phyloP scores from a whole-genome alignment of 2,329 filamentous ascomycete genomes.

The Colletotrichum cordylinicola region DNA sequence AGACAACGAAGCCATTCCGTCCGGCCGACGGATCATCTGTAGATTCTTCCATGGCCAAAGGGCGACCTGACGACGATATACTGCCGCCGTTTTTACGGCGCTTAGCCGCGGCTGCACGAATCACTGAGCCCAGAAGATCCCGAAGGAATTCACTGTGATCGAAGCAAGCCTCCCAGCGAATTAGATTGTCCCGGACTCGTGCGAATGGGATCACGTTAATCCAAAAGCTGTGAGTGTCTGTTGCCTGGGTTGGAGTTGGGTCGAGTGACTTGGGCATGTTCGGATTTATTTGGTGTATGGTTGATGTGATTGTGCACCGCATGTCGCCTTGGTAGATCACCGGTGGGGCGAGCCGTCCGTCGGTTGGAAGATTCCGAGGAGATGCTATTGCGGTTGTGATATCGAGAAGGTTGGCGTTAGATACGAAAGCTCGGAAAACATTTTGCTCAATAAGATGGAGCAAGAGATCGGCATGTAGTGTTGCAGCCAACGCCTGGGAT shows the following conservation, averaged over 20 bases:
- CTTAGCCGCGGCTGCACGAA: not conserved
- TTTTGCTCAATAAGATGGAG: slow-evolving; percentile 16
- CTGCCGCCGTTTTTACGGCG: not conserved
- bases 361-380: not conserved
- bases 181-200: slow-evolving; percentile 15
- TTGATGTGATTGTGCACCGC: not conserved
- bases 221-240: not conserved
- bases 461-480: slow-evolving; percentile 5
- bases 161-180: not conserved
- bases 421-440: slow-evolving; percentile 9
- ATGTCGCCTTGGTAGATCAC: not conserved
- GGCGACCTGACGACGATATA: not conserved
- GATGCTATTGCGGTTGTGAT: not conserved
- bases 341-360: not conserved
- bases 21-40: not conserved
- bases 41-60: not conserved
- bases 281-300: slow-evolving; percentile 1
- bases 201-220: slow-evolving; percentile 18
- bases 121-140: slow-evolving; percentile 9
- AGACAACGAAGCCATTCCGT: slow-evolving; percentile 26
- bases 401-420: slow-evolving; percentile 1
- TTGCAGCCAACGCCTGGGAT: not conserved
- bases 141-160: slow-evolving; percentile 4
- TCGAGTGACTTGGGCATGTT: slow-evolving; percentile 8
- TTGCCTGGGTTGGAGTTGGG: slow-evolving; percentile 1